Conservation (phyloP, 2,329 filamentous ascomycete genomes). For the Xenoacremonium recifei region DNA sequence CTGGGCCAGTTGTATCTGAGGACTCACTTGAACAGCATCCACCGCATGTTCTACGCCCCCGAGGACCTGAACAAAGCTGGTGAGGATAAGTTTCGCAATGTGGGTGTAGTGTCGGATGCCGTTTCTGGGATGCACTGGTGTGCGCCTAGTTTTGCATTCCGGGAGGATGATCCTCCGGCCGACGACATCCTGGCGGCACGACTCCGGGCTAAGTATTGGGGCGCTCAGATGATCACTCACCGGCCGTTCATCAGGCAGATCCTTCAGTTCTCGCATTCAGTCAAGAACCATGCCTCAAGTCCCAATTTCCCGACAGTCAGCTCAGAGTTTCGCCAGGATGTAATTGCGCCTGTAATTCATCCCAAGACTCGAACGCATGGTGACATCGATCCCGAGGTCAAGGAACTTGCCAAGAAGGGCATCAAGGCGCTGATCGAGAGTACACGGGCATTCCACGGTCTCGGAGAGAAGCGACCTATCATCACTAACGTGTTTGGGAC, state of each 20-base stretch:
- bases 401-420: conserved; percentile 58
- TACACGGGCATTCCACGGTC: conserved; percentile 74
- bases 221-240: conserved; percentile 85
- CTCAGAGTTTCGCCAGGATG: conserved; percentile 35
- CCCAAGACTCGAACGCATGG: conserved; percentile 34
- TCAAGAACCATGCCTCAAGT: conserved; percentile 32
- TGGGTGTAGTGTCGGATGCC: conserved; percentile 44
- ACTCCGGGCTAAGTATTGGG: conserved; percentile 91
- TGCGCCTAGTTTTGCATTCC: conserved; percentile 52
- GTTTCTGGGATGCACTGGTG: conserved; percentile 46
- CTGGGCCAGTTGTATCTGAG: conserved; percentile 62
- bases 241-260: conserved; percentile 68
- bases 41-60: conserved; percentile 54
- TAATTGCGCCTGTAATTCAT: conserved; percentile 37
- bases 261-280: conserved; percentile 45
- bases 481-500: conserved; percentile 97
- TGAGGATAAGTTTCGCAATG: conserved; percentile 42
- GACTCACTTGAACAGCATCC: conserved; percentile 63
- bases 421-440: conserved; percentile 78
- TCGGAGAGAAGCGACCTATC: conserved; percentile 66
- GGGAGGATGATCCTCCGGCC: conserved; percentile 68
- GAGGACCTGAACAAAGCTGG: conserved; percentile 33
- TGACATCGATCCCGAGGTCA: conserved; percentile 44
- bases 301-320: conserved; percentile 30
- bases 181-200: conserved; percentile 77